Evolutionary conservation across 2,329 filamentous ascomycete species (phyloP).

Genomic region (Botryosphaeria dothidea): DNA sequence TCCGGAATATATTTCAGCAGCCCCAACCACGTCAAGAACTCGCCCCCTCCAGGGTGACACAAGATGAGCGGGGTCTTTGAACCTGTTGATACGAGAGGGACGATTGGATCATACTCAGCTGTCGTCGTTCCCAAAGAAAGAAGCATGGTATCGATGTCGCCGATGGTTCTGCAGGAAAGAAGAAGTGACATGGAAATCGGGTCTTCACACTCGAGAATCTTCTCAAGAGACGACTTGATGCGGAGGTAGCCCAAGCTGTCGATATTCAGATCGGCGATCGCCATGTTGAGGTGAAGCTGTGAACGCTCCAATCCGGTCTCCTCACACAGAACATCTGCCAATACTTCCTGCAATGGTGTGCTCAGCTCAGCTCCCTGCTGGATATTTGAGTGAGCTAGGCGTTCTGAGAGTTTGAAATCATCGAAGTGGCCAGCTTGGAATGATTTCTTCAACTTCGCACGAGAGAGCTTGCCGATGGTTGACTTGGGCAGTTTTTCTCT

Average conservation of each 20-base stretch:
- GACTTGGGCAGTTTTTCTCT: conserved; percentile 17
- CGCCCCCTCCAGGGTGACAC: conserved; percentile 17
- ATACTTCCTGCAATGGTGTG: conserved; percentile 15
- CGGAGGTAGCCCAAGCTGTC: conserved; percentile 18
- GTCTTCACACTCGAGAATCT: conserved; percentile 10
- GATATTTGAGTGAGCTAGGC: neutral
- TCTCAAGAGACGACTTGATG: conserved; percentile 16
- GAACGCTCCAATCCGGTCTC: conserved; percentile 13
- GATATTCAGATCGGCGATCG: conserved; percentile 3
- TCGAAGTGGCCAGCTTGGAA: conserved; percentile 10
- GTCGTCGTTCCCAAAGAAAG: conserved; percentile 6
- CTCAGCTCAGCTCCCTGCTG: neutral
- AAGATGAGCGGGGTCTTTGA: conserved; percentile 18
- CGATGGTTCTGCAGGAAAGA: conserved; percentile 5
- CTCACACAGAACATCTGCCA: neutral
- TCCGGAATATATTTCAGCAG: conserved; percentile 16
- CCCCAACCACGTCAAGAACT: conserved; percentile 18
- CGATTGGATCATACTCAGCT: conserved; percentile 15
- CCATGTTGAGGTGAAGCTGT: conserved; percentile 3
- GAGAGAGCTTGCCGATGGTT: conserved; percentile 16
- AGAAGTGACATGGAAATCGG: conserved; percentile 14
- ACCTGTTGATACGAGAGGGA: conserved; percentile 7
- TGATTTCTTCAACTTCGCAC: conserved; percentile 18
- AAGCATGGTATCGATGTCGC: conserved; percentile 16
- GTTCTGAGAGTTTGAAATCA: conserved; percentile 3